Conservation (phyloP, 306 rosid species). For the Medicago lupulina region DNA sequence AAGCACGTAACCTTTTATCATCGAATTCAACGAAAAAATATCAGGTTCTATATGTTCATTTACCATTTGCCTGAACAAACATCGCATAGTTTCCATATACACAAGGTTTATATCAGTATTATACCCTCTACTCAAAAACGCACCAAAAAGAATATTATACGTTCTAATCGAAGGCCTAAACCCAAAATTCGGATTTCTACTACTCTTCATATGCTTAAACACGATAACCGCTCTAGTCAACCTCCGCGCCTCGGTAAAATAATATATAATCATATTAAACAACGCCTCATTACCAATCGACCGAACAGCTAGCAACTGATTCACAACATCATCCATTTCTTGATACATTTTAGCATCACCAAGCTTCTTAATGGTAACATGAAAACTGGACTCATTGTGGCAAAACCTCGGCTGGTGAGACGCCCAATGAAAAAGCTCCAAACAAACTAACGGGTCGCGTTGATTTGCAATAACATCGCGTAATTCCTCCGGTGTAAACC, state of each 20-base stretch:
- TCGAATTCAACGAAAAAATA: conserved; percentile 70
- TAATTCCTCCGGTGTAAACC: conserved; percentile 82
- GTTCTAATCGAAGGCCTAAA: conserved; percentile 86
- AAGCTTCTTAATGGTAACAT: conserved; percentile 78
- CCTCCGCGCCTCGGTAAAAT: conserved; percentile 78
- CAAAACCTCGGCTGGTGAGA: conserved; percentile 73
- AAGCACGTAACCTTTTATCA: conserved; percentile 93
- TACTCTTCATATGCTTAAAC: conserved; percentile 75
- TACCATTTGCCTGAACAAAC: conserved; percentile 85
- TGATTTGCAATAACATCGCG: conserved; percentile 60
- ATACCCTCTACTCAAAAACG: conserved; percentile 75
- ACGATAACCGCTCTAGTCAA: conserved; percentile 78
- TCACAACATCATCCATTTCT: conserved; percentile 89
- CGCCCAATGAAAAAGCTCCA: conserved; percentile 88
- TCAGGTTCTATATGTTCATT: conserved; percentile 82
- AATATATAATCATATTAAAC: conserved; percentile 77
- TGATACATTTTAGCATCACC: conserved; percentile 79
- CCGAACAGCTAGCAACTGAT: conserved; percentile 76
- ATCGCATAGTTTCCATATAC: conserved; percentile 80
- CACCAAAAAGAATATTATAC: conserved; percentile 79
- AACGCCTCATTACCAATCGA: conserved; percentile 68
- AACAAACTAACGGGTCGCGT: conserved; percentile 73
- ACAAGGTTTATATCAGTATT: conserved; percentile 78
- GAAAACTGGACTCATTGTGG: conserved; percentile 67
- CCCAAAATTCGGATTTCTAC: conserved; percentile 57